Evolutionary conservation across 768 basidiomycete genomes (phyloP), one percentile per base, ranked within the genome.

Genomic region (Trametes coccinea): DNA sequence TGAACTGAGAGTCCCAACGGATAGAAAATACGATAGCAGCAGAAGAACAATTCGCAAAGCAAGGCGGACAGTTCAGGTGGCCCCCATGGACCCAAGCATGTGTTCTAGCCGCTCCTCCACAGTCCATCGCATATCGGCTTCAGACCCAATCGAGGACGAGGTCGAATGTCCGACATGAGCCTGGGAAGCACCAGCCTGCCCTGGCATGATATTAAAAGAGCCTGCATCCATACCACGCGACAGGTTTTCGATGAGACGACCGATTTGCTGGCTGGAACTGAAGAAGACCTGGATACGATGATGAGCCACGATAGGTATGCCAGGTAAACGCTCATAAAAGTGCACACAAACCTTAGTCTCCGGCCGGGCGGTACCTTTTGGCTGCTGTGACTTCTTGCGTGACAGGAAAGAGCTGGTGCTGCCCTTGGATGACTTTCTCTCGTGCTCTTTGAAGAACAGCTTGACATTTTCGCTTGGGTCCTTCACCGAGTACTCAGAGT

Each of bases 171-270:
- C 65, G 55, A 67, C 29, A 17, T 17, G 45, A 37, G 31, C 34
- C 50, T 61, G 39, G 44, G 55, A 17, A 22, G 52, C 58, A 52
- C n/a, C 77, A 76, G 74, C 60, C 58, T 65, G 67, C 65, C 78
- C 73, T 11, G 85, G 82, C 40, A 80, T 70, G 70, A 93, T 84
- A 70, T 93, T 93, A 79, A 93, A 92, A 40, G 91, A 88, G 48
- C 90, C 92, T 44, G 90, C 80, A 65, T 94, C 92, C 78, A 86
- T 85, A 34, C 86, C 88, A 71, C 87, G 87, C 49, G 92, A 92
- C 70, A 94, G 84, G 68, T 77, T 85, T 70, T 94, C 92, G 59
- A 94, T 92, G 61, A 94, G 80, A 66, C 86, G 89, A 45, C 89
- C 90, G 71, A 94, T 93, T 63, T 92, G 87, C 44, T 85, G 83